These are phyloP conservation scores for Penicillium robsamsonii DNA, from an alignment of 495 filamentous ascomycete species.

Conservation along the genomic window DNA sequence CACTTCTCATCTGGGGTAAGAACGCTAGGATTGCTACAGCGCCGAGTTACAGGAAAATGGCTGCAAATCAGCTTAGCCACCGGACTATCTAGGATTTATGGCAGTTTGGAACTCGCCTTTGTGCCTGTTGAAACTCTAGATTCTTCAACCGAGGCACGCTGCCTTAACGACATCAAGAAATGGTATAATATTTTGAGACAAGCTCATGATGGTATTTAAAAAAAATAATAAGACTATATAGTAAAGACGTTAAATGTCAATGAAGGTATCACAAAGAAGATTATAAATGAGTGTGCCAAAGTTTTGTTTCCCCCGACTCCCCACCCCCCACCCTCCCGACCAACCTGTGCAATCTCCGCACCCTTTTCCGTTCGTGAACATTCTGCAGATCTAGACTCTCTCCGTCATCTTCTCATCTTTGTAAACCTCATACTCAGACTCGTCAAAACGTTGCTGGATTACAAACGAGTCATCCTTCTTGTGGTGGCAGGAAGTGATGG, in stretches of 20 bases:
- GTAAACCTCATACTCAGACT: background rate
- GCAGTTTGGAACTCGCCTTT: background rate
- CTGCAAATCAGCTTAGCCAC: conserved; percentile 22
- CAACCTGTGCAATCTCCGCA: background rate
- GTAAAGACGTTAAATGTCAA: background rate
- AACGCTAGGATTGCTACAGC: conserved; percentile 22
- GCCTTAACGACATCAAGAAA: background rate
- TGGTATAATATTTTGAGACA: background rate
- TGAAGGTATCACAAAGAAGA: conserved; percentile 5
- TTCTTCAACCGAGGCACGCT: no score
- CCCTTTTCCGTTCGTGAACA: background rate
- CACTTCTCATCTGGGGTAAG: conserved; percentile 27
- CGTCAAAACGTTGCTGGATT: background rate
- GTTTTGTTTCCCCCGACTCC: background rate
- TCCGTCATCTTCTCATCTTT: background rate
- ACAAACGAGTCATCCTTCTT: background rate
- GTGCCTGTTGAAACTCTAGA: background rate
- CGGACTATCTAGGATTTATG: conserved; percentile 14
- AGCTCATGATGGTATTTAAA: background rate
- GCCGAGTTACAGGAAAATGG: conserved; percentile 21
- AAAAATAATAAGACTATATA: background rate
- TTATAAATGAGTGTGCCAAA: background rate
- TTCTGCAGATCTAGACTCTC: background rate
- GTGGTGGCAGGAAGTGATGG: conserved; percentile 2
- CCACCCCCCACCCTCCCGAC: no score